A percentile compares a stretch with the other conserved stretches of the same genome.
Evolutionary conservation across 129 eudicot species (phyloP).

Genomic region (Arctium lappa): DNA sequence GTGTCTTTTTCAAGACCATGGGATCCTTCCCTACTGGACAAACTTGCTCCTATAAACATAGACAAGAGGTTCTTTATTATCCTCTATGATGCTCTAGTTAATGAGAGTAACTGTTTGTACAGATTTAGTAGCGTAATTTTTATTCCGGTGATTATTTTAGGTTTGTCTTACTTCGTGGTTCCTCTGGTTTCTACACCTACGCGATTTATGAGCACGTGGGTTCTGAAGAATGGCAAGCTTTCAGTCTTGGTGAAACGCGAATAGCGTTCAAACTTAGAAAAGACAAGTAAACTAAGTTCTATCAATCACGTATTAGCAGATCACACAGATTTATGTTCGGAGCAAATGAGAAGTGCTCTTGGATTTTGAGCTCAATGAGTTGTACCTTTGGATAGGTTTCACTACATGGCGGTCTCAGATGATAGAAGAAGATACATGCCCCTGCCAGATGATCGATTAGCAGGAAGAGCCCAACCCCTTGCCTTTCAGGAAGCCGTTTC

Average conservation of each 20-base stretch:
- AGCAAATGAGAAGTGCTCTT: background rate
- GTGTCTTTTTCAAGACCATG: constrained; percentile 40
- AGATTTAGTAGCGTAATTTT: background rate
- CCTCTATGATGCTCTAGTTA: background rate
- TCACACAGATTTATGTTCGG: background rate
- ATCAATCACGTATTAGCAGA: background rate
- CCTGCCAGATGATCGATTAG: constrained; percentile 34
- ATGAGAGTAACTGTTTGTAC: background rate
- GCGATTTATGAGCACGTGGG: constrained; percentile 52
- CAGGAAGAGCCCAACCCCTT: constrained; percentile 37
- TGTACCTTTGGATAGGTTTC: constrained; percentile 34
- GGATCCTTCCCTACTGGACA: constrained; percentile 30
- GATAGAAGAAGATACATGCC: constrained; percentile 44
- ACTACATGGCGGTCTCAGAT: constrained; percentile 39
- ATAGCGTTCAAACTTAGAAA: constrained; percentile 54
- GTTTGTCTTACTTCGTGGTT: constrained; percentile 54
- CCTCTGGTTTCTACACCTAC: constrained; percentile 61
- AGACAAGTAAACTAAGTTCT: constrained; percentile 38
- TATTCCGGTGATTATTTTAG: constrained; percentile 20
- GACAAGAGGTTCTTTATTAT: constrained; percentile 28
- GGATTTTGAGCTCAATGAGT: background rate
- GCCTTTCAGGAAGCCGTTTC: constrained; percentile 35
- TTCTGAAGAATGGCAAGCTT: constrained; percentile 43
- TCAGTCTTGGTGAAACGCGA: constrained; percentile 49
- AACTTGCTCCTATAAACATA: constrained; percentile 43